Base-by-base conservation (phyloP, 176 grass and related monocot genomes). In the Melocanna baccifera region DNA sequence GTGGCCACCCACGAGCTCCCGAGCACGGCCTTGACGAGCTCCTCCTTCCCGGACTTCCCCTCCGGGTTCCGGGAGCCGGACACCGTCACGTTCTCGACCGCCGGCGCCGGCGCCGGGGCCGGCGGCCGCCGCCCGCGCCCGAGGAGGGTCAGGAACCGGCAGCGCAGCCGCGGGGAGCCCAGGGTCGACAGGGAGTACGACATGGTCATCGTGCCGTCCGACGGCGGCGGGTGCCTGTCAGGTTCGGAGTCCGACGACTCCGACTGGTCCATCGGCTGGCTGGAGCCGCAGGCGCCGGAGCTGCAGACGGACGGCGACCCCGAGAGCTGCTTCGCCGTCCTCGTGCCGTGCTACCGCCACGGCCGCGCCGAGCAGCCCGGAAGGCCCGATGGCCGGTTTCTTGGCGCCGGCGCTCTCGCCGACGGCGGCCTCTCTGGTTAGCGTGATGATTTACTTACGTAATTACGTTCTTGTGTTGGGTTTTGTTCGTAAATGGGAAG, bases 191-290 rank as follows among this genome's bases (percentile, higher is more conserved):
- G 80, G 84, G 94, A 96, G 89, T 87, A 91, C 85, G 91, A 96
- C 47, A 87, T 91, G 68, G 91, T 96, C 61, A 85, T 96, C 73
- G 94, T 96, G 32, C 87, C 91, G 3, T 93, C 94, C 41, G 91
- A 93, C 68, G 91, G 94, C 23, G 91, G 91, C 62, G 84, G 67
- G 12, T 96, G 91, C 80, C 69, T 93, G 19, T 93, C 94, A 15
- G 94, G 85, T 4, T 91, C 94, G 3, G 94, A 96, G 5, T 93
- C 91, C 8, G 89, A 91, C 22, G 93, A 90, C 53, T 96, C 94
- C 6, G 94, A 96, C 77, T 96, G 89, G 91, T 91, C 91, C 28
- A 92, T 96, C 50, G 94, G 94, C 42, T 96, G 94, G 94, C 76
- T 87, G 19, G 94, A 96, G 67, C 92, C 89, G 10, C 89, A 91